A percentile compares a stretch with the other conserved stretches of the same genome.
Conservation (phyloP, 176 grass and related monocot species). For the Oryza coarctata region DNA sequence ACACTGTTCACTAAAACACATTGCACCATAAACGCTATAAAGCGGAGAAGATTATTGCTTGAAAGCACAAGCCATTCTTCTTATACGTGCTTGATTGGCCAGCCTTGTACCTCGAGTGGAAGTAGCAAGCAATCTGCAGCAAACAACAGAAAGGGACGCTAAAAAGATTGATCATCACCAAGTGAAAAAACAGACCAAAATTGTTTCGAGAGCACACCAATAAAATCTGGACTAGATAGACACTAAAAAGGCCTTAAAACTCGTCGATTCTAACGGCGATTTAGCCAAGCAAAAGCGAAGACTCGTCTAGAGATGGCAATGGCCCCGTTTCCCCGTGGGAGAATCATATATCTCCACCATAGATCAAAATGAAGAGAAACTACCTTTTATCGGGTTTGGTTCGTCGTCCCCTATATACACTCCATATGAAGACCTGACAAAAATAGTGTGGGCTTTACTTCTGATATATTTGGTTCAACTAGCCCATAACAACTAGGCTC, state of each 20-base stretch:
- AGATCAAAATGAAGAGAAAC: too few relatives aligned
- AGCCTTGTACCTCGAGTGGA: conserved; percentile 65
- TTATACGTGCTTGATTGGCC: conserved; percentile 59
- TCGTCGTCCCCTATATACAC: too few relatives aligned
- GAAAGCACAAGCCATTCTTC: conserved; percentile 54
- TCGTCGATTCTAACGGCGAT: neutral
- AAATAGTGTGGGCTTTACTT: too few relatives aligned
- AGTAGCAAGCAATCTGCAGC: conserved; percentile 74
- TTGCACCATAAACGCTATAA: neutral
- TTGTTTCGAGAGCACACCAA: neutral
- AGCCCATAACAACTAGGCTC: too few relatives aligned
- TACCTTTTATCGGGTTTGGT: too few relatives aligned
- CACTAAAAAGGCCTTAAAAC: neutral
- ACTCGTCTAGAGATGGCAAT: too few relatives aligned
- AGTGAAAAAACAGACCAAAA: neutral
- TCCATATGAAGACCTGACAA: too few relatives aligned
- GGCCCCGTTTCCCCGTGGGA: too few relatives aligned
- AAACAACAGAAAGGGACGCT: neutral
- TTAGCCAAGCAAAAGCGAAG: neutral
- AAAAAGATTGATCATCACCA: neutral
- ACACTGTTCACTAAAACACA: neutral
- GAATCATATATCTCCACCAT: too few relatives aligned
- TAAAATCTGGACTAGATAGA: neutral
- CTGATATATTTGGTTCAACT: too few relatives aligned
- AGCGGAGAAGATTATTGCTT: neutral